Evolutionary conservation across 1,284 basidiomycete species (phyloP).

Genomic region (Ceratobasidium sp.): DNA sequence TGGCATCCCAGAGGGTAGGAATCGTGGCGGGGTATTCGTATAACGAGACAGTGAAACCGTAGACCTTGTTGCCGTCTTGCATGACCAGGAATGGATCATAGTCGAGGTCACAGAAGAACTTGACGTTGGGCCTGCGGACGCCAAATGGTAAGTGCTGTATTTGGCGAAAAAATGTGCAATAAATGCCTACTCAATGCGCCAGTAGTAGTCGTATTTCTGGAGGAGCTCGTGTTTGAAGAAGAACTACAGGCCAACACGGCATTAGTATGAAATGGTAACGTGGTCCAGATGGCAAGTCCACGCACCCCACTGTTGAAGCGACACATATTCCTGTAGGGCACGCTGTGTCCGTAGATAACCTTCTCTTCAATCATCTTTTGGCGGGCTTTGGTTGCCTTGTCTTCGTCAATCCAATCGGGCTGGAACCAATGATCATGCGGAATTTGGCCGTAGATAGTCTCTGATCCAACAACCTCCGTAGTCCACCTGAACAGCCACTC

Average conservation of each 20-base stretch:
- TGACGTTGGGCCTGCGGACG: constrained; percentile 69
- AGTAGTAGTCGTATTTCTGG: constrained; percentile 89
- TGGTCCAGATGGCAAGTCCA: constrained; percentile 38
- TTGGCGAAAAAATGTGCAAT: constrained; percentile 43
- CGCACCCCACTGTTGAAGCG: constrained; percentile 92
- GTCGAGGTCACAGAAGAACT: constrained; percentile 79
- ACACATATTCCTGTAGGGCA: constrained; percentile 87
- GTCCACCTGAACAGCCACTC: constrained; percentile 63
- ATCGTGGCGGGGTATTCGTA: constrained; percentile 84
- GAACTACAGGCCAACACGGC: constrained; percentile 60
- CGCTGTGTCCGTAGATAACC: constrained; percentile 76
- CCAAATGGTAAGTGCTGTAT: constrained; percentile 50
- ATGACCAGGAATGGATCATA: constrained; percentile 91
- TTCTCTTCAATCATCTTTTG: constrained; percentile 75
- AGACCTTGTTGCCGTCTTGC: constrained; percentile 80
- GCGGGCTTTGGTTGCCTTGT: constrained; percentile 69
- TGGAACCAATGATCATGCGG: constrained; percentile 85
- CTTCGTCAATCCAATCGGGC: constrained; percentile 83
- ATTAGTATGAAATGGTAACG: constrained; percentile 26
- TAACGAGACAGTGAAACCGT: constrained; percentile 82
- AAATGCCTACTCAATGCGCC: constrained; percentile 75
- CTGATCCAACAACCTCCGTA: constrained; percentile 69
- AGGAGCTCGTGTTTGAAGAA: constrained; percentile 84
- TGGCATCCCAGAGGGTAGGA: constrained; percentile 76
- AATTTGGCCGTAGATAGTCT: constrained; percentile 84